phyloP scores from a whole-genome alignment of 495 filamentous ascomycete species.

The Durotheca rogersii region DNA sequence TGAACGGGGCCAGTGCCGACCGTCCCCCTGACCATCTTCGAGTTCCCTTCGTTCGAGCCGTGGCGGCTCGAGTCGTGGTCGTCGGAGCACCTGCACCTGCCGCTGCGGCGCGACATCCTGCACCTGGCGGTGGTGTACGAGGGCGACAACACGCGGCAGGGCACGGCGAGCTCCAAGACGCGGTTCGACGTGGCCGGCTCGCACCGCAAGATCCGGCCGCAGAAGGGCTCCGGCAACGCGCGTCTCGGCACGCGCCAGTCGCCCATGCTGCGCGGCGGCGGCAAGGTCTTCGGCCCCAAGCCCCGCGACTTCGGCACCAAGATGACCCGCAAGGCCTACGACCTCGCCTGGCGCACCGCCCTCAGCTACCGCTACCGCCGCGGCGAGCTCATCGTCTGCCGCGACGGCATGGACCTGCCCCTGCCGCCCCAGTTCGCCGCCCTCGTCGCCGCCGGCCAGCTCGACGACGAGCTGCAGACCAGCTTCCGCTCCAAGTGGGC shows the following conservation, averaged over 20 bases:
- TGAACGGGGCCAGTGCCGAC: conserved; percentile 46
- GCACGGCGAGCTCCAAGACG: conserved; percentile 82
- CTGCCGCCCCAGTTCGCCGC: conserved; percentile 43
- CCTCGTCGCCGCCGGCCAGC: conserved; percentile 27
- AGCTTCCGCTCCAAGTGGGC: conserved; percentile 59
- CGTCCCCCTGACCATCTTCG: conserved; percentile 81
- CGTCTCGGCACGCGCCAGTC: conserved; percentile 78
- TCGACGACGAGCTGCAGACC: conserved; percentile 42
- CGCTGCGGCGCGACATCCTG: conserved; percentile 86
- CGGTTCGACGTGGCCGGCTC: conserved; percentile 82
- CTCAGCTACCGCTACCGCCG: conserved; percentile 85
- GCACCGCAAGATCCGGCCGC: conserved; percentile 69
- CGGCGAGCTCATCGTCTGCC: conserved; percentile 82
- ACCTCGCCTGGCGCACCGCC: conserved; percentile 92
- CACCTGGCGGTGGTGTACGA: conserved; percentile 93
- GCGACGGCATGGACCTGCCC: conserved; percentile 66
- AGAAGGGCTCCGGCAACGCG: conserved; percentile 83
- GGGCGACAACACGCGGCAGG: conserved; percentile 82
- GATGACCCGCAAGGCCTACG: conserved; percentile 88
- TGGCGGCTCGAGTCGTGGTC: conserved; percentile 75
- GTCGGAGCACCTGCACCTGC: conserved; percentile 76
- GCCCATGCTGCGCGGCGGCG: conserved; percentile 82
- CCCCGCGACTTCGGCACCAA: conserved; percentile 84
- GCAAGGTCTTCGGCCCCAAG: conserved; percentile 81
- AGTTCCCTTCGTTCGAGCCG: conserved; percentile 88